A percentile compares a stretch with the other conserved stretches of the same genome.
Conservation (phyloP, 1,139 yeast genomes). For the Debaryomycetaceae sp. region DNA sequence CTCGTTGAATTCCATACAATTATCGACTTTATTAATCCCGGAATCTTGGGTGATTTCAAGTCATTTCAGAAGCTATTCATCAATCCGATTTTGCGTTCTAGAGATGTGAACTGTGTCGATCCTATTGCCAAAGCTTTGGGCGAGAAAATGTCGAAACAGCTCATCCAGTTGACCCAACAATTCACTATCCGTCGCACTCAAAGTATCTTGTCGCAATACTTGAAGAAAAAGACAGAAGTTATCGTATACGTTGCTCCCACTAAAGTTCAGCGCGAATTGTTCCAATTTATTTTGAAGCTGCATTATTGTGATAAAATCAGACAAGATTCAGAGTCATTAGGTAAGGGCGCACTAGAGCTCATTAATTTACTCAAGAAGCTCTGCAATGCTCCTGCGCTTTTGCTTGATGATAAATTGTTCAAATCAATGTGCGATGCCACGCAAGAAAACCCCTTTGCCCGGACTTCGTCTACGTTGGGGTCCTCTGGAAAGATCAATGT, state of each 20-base stretch:
- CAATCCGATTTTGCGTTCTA: conserved; percentile 59
- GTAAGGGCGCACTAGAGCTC: conserved; percentile 39
- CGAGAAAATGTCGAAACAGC: conserved; percentile 45
- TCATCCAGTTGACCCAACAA: conserved; percentile 50
- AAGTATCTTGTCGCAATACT: conserved; percentile 45
- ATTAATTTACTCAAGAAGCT: conserved; percentile 71
- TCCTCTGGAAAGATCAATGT: conserved; percentile 47
- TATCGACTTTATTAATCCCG: conserved; percentile 78
- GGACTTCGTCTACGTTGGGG: conserved; percentile 7
- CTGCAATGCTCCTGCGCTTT: conserved; percentile 70
- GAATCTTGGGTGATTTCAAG: conserved; percentile 54
- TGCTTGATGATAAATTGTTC: conserved; percentile 31
- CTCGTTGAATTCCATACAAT: conserved; percentile 73
- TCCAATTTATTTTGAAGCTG: conserved; percentile 39
- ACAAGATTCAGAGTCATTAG: conserved; percentile 4
- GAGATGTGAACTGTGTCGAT: conserved; percentile 62
- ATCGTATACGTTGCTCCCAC: conserved; percentile 75
- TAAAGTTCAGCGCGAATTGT: conserved; percentile 42
- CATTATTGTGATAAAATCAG: conserved; percentile 21
- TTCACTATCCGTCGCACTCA: conserved; percentile 71
- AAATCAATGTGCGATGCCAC: conserved; percentile 9
- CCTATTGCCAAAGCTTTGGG: conserved; percentile 44
- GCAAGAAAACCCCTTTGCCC: conserved; percentile 8
- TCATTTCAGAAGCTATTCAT: conserved; percentile 59
- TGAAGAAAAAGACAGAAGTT: conserved; percentile 74